phyloP scores from a whole-genome alignment of 257 asterid species.

The Buddleja alternifolia region DNA sequence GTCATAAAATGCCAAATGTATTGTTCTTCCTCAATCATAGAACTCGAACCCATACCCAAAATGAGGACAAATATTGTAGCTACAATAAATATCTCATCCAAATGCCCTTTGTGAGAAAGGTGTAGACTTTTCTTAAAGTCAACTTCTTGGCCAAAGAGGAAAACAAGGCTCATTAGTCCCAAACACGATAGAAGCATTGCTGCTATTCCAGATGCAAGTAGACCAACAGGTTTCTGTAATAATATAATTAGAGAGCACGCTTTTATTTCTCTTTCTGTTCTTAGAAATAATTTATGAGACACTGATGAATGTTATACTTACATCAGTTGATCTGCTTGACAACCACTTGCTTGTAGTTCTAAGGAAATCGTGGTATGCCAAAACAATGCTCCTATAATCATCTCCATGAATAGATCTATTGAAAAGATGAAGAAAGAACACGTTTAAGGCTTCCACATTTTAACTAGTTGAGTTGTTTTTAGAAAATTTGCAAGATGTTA shows the following conservation, averaged over 20 bases:
- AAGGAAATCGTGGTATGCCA: constrained; percentile 68
- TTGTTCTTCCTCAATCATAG: constrained; percentile 94
- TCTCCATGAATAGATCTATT: constrained; percentile 44
- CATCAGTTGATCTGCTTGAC: constrained; percentile 87
- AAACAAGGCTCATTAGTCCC: constrained; percentile 54
- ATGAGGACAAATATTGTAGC: constrained; percentile 52
- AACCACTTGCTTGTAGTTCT: constrained; percentile 75
- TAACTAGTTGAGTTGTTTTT: constrained; percentile 2
- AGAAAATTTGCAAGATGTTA: not conserved
- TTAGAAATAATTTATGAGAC: constrained; percentile 15
- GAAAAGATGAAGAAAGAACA: constrained; percentile 27
- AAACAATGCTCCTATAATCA: constrained; percentile 40
- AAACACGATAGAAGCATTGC: constrained; percentile 74
- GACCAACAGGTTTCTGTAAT: constrained; percentile 69
- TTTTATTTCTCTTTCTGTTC: not conserved
- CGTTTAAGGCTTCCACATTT: constrained; percentile 25
- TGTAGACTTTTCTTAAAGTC: constrained; percentile 32
- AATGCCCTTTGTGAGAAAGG: constrained; percentile 46
- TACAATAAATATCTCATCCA: constrained; percentile 56
- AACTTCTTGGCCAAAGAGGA: constrained; percentile 43
- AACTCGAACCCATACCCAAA: constrained; percentile 90
- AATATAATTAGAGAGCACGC: constrained; percentile 24
- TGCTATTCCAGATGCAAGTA: constrained; percentile 65
- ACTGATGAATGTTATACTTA: constrained; percentile 42
- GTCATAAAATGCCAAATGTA: constrained; percentile 86